A percentile compares a stretch with the other conserved stretches of the same genome.
phyloP scores from a whole-genome alignment of 2,329 filamentous ascomycete genomes.

The Monosporascus sp. region DNA sequence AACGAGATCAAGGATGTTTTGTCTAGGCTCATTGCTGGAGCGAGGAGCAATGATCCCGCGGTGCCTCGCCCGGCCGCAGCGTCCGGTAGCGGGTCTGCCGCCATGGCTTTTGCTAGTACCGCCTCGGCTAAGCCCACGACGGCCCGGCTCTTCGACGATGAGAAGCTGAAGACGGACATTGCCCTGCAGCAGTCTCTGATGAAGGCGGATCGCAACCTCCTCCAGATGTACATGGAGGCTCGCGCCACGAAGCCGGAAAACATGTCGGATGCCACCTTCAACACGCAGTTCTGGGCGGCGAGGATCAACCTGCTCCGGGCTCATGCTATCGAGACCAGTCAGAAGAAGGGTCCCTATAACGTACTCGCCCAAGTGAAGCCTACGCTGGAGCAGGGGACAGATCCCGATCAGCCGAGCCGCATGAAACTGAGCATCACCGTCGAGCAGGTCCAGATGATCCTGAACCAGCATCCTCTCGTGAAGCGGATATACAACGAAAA shows the following conservation, averaged over 20 bases:
- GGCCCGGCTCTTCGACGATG: slow-evolving; percentile 74
- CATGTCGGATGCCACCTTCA: slow-evolving; percentile 75
- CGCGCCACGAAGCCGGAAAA: slow-evolving; percentile 77
- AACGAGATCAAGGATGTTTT: slow-evolving; percentile 79
- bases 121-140: slow-evolving; percentile 50
- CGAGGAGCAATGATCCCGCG: slow-evolving; percentile 51
- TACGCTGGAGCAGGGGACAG: slow-evolving; percentile 50
- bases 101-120: slow-evolving; percentile 74
- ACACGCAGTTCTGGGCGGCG: slow-evolving; percentile 91
- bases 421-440: slow-evolving; percentile 79
- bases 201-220: slow-evolving; percentile 68
- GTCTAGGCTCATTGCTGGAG: slow-evolving; percentile 67
- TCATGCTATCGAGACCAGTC: slow-evolving; percentile 81
- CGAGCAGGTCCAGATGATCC: slow-evolving; percentile 89
- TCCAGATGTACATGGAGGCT: slow-evolving; percentile 83
- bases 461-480: slow-evolving; percentile 87
- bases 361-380: slow-evolving; percentile 87
- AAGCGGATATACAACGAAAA: slow-evolving; percentile 90
- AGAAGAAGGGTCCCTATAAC: slow-evolving; percentile 87
- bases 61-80: slow-evolving; percentile 43
- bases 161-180: slow-evolving; percentile 69
- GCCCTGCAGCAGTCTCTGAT: slow-evolving; percentile 84
- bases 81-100: slow-evolving; percentile 49
- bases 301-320: slow-evolving; percentile 80
- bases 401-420: slow-evolving; percentile 43